These are phyloP conservation scores for Periglandula ipomoeae DNA, from an alignment of 2,329 filamentous ascomycete species.

Conservation along the genomic window DNA sequence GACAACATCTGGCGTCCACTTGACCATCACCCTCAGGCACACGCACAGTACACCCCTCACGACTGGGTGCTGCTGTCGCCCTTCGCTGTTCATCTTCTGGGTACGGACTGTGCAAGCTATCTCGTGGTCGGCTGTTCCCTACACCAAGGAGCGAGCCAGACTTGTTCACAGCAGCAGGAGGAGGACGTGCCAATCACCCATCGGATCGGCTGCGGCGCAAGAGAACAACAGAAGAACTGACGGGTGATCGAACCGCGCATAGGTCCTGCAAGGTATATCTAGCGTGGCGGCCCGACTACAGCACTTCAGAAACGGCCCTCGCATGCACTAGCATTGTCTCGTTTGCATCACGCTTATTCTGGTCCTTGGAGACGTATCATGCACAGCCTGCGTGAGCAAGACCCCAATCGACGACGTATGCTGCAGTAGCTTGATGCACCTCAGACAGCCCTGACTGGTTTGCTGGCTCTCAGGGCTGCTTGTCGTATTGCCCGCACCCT, in stretches of 20 bases:
- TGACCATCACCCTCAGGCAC: background rate
- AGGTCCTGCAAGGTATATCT: conserved; percentile 3
- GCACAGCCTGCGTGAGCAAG: background rate
- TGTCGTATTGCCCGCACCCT: background rate
- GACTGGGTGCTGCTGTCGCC: background rate
- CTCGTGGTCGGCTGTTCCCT: background rate
- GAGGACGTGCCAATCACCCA: background rate
- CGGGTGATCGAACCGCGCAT: background rate
- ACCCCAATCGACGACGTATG: conserved; percentile 13
- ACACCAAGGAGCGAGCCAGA: background rate
- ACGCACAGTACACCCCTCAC: background rate
- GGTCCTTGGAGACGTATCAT: background rate
- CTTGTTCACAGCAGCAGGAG: background rate
- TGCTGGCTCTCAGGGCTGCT: conserved; percentile 10
- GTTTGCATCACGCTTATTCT: background rate
- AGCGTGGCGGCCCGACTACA: conserved; percentile 5
- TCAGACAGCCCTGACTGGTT: conserved; percentile 17
- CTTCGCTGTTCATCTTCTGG: background rate
- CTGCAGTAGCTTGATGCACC: conserved; percentile 14
- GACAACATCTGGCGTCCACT: background rate
- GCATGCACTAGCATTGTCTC: background rate
- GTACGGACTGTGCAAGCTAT: background rate
- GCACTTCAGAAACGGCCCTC: background rate
- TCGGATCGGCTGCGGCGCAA: background rate
- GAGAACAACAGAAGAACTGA: background rate